These are phyloP conservation scores for Mallotus japonicus DNA, from an alignment of 441 rosid genomes.

Conservation along the genomic window DNA sequence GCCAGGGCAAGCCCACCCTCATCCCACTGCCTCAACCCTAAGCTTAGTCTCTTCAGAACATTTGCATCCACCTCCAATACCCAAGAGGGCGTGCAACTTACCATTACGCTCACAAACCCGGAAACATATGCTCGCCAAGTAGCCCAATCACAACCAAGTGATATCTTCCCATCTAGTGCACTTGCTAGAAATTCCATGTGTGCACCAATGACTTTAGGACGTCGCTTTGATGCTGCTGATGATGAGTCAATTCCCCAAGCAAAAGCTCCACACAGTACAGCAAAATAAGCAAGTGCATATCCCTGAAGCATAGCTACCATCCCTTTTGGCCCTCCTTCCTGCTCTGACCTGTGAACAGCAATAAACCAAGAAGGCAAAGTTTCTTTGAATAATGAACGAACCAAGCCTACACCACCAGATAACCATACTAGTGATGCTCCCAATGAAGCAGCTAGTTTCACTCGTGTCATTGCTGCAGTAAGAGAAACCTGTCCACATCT, in stretches of 20 bases:
- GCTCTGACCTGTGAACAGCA: slow-evolving; percentile 60
- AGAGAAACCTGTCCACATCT: slow-evolving; percentile 83
- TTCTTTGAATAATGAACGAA: slow-evolving; percentile 79
- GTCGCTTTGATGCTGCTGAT: slow-evolving; percentile 68
- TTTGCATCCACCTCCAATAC: slow-evolving; percentile 73
- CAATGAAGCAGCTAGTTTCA: slow-evolving; percentile 81
- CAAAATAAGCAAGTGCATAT: slow-evolving; percentile 84
- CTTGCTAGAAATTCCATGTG: slow-evolving; percentile 87
- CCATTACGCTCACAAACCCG: slow-evolving; percentile 80
- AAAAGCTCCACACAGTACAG: slow-evolving; percentile 74
- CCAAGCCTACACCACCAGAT: slow-evolving; percentile 75
- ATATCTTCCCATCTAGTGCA: slow-evolving; percentile 87
- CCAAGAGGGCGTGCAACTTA: slow-evolving; percentile 71
- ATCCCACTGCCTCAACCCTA: slow-evolving; percentile 77
- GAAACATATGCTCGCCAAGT: slow-evolving; percentile 88
- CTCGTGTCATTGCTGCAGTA: slow-evolving; percentile 71
- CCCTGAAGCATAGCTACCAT: slow-evolving; percentile 83
- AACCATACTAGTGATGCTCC: slow-evolving; percentile 91
- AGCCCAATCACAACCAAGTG: slow-evolving; percentile 81
- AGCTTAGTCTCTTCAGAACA: slow-evolving; percentile 78
- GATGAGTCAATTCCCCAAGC: slow-evolving; percentile 94
- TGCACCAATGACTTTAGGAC: slow-evolving; percentile 63
- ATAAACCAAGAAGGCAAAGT: slow-evolving; percentile 95
- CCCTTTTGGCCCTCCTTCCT: slow-evolving; percentile 49
- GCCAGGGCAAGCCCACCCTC: slow-evolving; percentile 88